Conservation (phyloP, 2,329 filamentous ascomycete genomes). For the Clathrospora elynae region DNA sequence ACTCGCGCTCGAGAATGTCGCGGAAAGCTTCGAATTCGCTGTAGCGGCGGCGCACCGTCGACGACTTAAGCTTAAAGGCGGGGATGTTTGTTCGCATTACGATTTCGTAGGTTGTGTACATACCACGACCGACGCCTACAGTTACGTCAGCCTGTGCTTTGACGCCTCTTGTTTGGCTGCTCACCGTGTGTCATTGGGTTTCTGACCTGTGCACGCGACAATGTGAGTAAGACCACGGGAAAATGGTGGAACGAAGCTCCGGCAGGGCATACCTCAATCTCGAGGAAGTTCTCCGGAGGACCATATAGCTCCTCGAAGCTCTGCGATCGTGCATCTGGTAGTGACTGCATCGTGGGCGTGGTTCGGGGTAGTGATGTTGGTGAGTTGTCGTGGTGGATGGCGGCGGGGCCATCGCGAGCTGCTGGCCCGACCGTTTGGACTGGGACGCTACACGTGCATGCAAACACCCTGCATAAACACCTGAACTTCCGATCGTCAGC, state of each 20-base stretch:
- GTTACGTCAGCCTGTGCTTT: slow-evolving; percentile 51
- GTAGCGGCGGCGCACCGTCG: slow-evolving; percentile 88
- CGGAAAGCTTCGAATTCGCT: slow-evolving; percentile 99
- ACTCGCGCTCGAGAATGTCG: slow-evolving; percentile 95
- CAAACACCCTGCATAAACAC: slow-evolving; percentile 10
- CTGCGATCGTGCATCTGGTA: slow-evolving; percentile 77
- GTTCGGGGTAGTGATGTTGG: slow-evolving; percentile 1
- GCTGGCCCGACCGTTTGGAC: slow-evolving; percentile 18
- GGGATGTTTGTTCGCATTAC: slow-evolving; percentile 98
- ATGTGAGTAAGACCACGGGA: slow-evolving; percentile 27
- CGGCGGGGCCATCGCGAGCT: slow-evolving; percentile 24
- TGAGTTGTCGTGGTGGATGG: slow-evolving; percentile 15
- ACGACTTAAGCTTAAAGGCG: slow-evolving; percentile 90
- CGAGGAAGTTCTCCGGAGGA: slow-evolving; percentile 96
- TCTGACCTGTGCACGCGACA: slow-evolving; percentile 68
- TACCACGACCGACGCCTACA: slow-evolving; percentile 93
- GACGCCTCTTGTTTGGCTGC: not conserved
- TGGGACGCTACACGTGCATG: slow-evolving; percentile 11
- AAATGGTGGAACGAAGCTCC: slow-evolving; percentile 10
- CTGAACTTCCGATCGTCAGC: too few species aligned
- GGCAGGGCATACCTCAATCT: slow-evolving; percentile 76
- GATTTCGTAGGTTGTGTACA: slow-evolving; percentile 99
- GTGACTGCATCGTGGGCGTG: slow-evolving; percentile 60
- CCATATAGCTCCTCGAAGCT: slow-evolving; percentile 99
- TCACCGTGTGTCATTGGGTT: slow-evolving; percentile 63